These are phyloP conservation scores for Trypanosoma conorhini DNA, from an alignment of 208 protist species.

Conservation along the genomic window DNA sequence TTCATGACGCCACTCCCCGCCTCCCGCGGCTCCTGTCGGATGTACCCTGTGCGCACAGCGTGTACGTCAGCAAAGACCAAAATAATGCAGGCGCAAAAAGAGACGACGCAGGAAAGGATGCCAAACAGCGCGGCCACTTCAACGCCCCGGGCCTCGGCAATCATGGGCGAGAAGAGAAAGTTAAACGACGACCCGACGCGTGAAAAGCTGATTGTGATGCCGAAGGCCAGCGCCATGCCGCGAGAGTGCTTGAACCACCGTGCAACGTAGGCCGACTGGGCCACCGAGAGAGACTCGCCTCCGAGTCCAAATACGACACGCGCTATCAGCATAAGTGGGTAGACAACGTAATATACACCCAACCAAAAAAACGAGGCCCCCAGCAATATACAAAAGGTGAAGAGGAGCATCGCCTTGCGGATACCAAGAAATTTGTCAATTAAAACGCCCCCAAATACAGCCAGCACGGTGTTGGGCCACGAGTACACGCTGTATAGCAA, in stretches of 20 bases:
- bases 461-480: conserved; percentile 91
- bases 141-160: conserved; percentile 59
- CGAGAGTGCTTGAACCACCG: conserved; percentile 85
- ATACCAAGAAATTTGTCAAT: conserved; percentile 90
- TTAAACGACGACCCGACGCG: conserved; percentile 91
- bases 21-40: conserved; percentile 51
- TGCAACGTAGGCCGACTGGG: conserved; percentile 91
- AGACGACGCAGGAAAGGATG: conserved; percentile 61
- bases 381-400: conserved; percentile 58
- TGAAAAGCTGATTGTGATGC: conserved; percentile 90
- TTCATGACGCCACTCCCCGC: conserved; percentile 34
- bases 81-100: conserved; percentile 55
- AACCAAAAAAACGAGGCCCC: conserved; percentile 78
- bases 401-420: conserved; percentile 77
- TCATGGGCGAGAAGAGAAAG: conserved; percentile 85
- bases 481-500: conserved; percentile 92
- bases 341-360: conserved; percentile 59
- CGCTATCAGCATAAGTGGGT: conserved; percentile 69
- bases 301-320: conserved; percentile 90
- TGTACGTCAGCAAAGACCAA: conserved; percentile 70
- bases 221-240: conserved; percentile 92
- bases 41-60: conserved; percentile 68
- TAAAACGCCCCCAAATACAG: conserved; percentile 82
- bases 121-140: conserved; percentile 64
- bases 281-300: conserved; percentile 85